These are phyloP conservation scores for Fusarium robinianum DNA, from an alignment of 2,329 filamentous ascomycete genomes.

Conservation along the genomic window DNA sequence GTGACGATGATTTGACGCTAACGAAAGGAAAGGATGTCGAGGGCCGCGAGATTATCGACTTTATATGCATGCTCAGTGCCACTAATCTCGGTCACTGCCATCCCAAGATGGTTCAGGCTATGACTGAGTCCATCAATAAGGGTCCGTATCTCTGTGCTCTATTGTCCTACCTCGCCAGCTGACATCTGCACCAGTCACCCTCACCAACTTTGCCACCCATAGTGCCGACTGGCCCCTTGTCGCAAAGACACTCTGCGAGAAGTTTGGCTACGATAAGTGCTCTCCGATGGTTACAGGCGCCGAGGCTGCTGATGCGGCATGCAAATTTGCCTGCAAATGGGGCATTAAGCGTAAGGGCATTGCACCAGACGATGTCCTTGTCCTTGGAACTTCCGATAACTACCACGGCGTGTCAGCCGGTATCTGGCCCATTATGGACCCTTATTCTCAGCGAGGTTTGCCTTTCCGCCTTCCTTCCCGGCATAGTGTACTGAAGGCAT, in stretches of 20 bases:
- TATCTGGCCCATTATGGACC: not conserved
- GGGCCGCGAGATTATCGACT: conserved; percentile 1
- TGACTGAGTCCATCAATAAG: not conserved
- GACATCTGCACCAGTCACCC: conserved; percentile 13
- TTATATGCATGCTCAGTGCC: conserved; percentile 17
- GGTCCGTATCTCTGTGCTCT: not conserved
- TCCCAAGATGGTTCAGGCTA: not conserved
- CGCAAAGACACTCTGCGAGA: conserved; percentile 28
- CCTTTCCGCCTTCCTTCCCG: not conserved
- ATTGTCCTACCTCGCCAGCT: not conserved
- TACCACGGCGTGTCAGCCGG: conserved; percentile 19
- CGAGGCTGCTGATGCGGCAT: conserved; percentile 28
- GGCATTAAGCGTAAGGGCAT: conserved; percentile 31
- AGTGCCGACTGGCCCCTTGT: conserved; percentile 31
- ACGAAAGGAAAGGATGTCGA: too few relatives aligned
- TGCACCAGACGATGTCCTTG: conserved; percentile 27
- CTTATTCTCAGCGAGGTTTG: conserved; percentile 5
- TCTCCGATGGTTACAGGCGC: conserved; percentile 30
- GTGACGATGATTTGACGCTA: too few relatives aligned
- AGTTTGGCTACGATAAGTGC: conserved; percentile 29
- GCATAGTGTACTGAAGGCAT: not conserved
- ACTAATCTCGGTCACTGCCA: conserved; percentile 29
- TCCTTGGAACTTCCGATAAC: conserved; percentile 30
- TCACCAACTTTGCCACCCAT: conserved; percentile 29
- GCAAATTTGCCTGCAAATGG: conserved; percentile 31